Percentiles rank a stretch among this genome's conserved stretches.
Evolutionary conservation across 768 basidiomycete species (phyloP).

Genomic region (Naganishia vaughanmartiniae): DNA sequence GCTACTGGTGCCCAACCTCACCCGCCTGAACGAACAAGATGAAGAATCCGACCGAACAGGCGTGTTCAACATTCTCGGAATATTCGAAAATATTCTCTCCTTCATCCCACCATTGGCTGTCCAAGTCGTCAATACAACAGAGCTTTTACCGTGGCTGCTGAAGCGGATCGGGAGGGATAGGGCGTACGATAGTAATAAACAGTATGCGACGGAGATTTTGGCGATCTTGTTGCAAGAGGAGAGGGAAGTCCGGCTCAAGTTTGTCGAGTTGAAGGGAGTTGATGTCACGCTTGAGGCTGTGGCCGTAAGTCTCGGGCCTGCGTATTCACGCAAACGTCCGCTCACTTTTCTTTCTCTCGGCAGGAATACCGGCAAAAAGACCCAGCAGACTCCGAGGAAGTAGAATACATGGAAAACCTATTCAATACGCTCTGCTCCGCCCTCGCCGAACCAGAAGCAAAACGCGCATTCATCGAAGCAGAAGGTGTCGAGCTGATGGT

Average conservation of each 20-base stretch:
- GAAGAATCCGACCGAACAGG: conserved; percentile 82
- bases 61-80: conserved; percentile 87
- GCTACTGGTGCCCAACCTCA: conserved; percentile 81
- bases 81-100: conserved; percentile 88
- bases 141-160: conserved; percentile 73
- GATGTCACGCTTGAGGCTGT: conserved; percentile 72
- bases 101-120: conserved; percentile 75
- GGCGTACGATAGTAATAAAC: conserved; percentile 80
- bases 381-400: conserved; percentile 81
- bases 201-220: conserved; percentile 90
- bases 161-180: conserved; percentile 66
- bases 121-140: conserved; percentile 70
- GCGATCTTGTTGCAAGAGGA: conserved; percentile 82
- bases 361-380: conserved; percentile 85
- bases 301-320: conserved; percentile 61
- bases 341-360: conserved; percentile 10
- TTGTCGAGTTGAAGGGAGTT: conserved; percentile 73
- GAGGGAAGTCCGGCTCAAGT: conserved; percentile 63
- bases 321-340: conserved; percentile 29
- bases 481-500: conserved; percentile 97
- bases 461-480: conserved; percentile 74
- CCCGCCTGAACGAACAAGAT: conserved; percentile 82
- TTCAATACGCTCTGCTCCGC: conserved; percentile 88
- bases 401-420: conserved; percentile 96
- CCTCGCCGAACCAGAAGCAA: conserved; percentile 72